Conservation (phyloP, 2,329 filamentous ascomycete species). For the Chaetomiaceae sp. region DNA sequence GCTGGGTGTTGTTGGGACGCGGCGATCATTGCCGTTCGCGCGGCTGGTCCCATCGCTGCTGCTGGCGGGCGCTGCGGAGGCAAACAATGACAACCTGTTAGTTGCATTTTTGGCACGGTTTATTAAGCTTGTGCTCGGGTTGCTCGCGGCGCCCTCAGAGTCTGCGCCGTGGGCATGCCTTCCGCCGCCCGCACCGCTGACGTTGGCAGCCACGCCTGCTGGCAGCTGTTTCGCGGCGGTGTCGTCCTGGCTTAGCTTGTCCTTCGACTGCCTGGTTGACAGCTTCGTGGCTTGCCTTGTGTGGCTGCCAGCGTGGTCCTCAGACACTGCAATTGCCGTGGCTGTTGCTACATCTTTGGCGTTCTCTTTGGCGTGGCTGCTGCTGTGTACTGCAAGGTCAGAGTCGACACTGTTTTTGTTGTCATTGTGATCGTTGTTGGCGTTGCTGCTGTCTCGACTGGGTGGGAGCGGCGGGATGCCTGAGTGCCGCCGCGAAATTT, state of each 20-base stretch:
- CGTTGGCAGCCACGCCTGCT: too few species aligned
- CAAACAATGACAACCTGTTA: slow-evolving; percentile 2
- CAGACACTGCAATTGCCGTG: slow-evolving; percentile 1
- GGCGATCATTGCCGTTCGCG: slow-evolving; percentile 35
- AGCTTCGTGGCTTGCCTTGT: slow-evolving; percentile 2
- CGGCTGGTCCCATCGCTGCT: slow-evolving; percentile 4
- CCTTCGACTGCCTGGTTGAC: slow-evolving; percentile 11
- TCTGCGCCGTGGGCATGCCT: neutral
- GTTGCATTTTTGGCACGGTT: slow-evolving; percentile 6
- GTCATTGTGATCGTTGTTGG: slow-evolving; percentile 17
- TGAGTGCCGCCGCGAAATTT: slow-evolving; percentile 42
- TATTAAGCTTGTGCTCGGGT: neutral
- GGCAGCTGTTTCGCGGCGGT: too few species aligned
- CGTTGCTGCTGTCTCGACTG: slow-evolving; percentile 20
- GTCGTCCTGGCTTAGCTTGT: slow-evolving; percentile 17
- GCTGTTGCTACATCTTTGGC: slow-evolving; percentile 2
- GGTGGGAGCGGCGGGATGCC: slow-evolving; percentile 34
- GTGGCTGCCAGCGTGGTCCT: slow-evolving; percentile 7
- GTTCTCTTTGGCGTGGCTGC: slow-evolving; percentile 1
- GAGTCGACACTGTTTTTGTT: slow-evolving; percentile 15
- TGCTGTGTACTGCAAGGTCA: slow-evolving; percentile 4
- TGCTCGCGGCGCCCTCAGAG: neutral
- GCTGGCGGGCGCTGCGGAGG: slow-evolving; percentile 1
- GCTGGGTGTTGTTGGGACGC: slow-evolving; percentile 21
- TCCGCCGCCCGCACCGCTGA: slow-evolving; percentile 1